Percentiles rank a stretch among this genome's conserved stretches.
Conservation (phyloP, 257 asterid genomes). For the Penstemon newberryi region DNA sequence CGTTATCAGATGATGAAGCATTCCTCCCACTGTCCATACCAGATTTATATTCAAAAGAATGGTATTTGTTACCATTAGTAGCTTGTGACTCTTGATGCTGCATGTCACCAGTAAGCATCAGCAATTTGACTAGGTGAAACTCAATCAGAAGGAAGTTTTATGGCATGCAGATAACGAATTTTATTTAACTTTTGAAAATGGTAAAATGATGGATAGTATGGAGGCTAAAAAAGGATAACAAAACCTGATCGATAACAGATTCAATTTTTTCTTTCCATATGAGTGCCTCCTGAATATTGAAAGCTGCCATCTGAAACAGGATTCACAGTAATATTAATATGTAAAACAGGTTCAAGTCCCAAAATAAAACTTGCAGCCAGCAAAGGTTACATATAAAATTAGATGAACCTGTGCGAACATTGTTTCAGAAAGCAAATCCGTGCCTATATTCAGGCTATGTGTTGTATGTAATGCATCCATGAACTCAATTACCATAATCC, state of each 20-base stretch:
- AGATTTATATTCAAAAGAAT: slow-evolving; percentile 84
- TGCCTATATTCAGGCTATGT: slow-evolving; percentile 14
- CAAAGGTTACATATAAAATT: slow-evolving; percentile 2
- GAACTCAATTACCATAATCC: slow-evolving; percentile 15
- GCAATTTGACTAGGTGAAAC: slow-evolving; percentile 33
- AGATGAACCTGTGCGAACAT: slow-evolving; percentile 9
- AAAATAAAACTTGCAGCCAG: slow-evolving; percentile 21
- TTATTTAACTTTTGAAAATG: slow-evolving; percentile 7
- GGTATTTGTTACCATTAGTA: slow-evolving; percentile 71
- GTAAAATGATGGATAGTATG: slow-evolving; percentile 10
- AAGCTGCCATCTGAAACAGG: slow-evolving; percentile 94
- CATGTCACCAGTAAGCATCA: slow-evolving; percentile 34
- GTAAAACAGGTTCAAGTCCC: slow-evolving; percentile 23
- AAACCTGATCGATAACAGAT: slow-evolving; percentile 92
- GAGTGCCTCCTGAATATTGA: slow-evolving; percentile 97
- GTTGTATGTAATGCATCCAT: slow-evolving; percentile 11
- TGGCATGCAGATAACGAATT: slow-evolving; percentile 13
- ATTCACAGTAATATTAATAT: slow-evolving; percentile 16
- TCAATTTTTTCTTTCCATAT: slow-evolving; percentile 98
- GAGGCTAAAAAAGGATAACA: slow-evolving; percentile 20
- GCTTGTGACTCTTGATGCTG: slow-evolving; percentile 96
- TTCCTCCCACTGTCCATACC: slow-evolving; percentile 78
- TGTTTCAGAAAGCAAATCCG: slow-evolving; percentile 9
- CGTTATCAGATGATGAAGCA: slow-evolving; percentile 83
- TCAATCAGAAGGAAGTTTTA: slow-evolving; percentile 16